These are phyloP conservation scores for Dendrobium catenatum DNA, from an alignment of 106 monocot species.

Conservation along the genomic window DNA sequence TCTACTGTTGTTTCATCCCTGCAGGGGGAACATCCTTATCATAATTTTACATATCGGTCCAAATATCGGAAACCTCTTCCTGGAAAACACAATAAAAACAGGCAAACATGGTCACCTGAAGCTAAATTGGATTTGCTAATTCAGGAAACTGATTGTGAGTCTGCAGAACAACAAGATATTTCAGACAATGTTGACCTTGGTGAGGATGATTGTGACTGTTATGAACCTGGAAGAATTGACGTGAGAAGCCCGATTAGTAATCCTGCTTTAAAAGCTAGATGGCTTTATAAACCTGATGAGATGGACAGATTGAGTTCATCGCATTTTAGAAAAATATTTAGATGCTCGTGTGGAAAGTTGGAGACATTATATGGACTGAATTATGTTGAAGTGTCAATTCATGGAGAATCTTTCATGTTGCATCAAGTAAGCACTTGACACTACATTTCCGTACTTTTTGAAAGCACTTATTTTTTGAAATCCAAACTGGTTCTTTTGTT, in stretches of 20 bases:
- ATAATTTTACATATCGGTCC: slow-evolving; percentile 80
- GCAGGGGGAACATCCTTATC: slow-evolving; percentile 92
- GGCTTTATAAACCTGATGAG: slow-evolving; percentile 91
- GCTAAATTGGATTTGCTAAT: slow-evolving; percentile 8
- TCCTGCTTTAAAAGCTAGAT: slow-evolving; percentile 46
- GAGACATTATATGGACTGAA: slow-evolving; percentile 43
- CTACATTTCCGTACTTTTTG: background rate
- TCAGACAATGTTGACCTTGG: slow-evolving; percentile 22
- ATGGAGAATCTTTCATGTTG: slow-evolving; percentile 94
- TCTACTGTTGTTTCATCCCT: slow-evolving; percentile 5
- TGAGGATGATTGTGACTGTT: slow-evolving; percentile 7
- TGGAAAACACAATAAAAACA: slow-evolving; percentile 10
- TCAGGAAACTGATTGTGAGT: slow-evolving; percentile 9
- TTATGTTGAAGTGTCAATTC: slow-evolving; percentile 74
- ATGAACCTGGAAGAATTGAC: slow-evolving; percentile 4
- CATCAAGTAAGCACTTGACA: slow-evolving; percentile 64
- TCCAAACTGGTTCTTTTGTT: background rate
- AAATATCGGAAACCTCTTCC: slow-evolving; percentile 47
- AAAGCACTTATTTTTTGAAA: background rate
- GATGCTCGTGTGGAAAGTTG: slow-evolving; percentile 59
- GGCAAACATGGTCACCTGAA: slow-evolving; percentile 12
- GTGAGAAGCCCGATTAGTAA: slow-evolving; percentile 4
- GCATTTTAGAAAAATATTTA: slow-evolving; percentile 79
- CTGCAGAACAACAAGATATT: slow-evolving; percentile 19
- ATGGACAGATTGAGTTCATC: slow-evolving; percentile 71